phyloP scores from a whole-genome alignment of 768 basidiomycete genomes.

The Mycena olivaceomarginata region DNA sequence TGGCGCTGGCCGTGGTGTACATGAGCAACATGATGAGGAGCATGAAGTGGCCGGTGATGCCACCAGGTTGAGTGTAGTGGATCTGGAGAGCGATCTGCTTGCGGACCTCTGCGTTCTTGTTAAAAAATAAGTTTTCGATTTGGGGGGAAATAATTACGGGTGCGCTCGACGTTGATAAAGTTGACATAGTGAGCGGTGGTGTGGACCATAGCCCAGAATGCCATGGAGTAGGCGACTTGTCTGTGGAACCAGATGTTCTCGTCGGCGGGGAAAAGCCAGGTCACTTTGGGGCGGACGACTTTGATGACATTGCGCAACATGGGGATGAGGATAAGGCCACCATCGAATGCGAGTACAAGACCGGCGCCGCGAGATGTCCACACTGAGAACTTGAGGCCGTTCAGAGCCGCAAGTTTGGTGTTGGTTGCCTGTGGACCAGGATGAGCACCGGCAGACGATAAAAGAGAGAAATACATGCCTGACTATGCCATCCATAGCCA shows the following conservation, averaged over 20 bases:
- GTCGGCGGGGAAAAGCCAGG: constrained; percentile 93
- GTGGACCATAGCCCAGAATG: constrained; percentile 95
- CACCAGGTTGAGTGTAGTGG: constrained; percentile 92
- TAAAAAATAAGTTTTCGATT: neutral
- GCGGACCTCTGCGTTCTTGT: constrained; percentile 80
- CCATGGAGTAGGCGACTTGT: constrained; percentile 95
- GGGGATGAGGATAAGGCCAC: constrained; percentile 90
- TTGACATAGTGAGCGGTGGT: constrained; percentile 96
- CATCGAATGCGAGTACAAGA: constrained; percentile 91
- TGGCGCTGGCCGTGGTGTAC: constrained; percentile 93
- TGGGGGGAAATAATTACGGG: constrained; percentile 68
- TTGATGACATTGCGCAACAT: constrained; percentile 94
- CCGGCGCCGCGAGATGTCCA: constrained; percentile 96
- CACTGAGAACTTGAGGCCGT: constrained; percentile 87
- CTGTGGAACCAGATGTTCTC: constrained; percentile 98
- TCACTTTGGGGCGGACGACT: constrained; percentile 84
- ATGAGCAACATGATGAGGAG: constrained; percentile 94
- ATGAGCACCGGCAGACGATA: constrained; percentile 20
- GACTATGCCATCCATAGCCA: constrained; percentile 91
- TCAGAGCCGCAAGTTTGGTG: constrained; percentile 81
- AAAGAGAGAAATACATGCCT: constrained; percentile 66
- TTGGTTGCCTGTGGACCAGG: constrained; percentile 71
- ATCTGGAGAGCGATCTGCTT: constrained; percentile 86
- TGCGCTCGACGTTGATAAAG: constrained; percentile 93
- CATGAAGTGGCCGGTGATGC: constrained; percentile 98